phyloP scores from a whole-genome alignment of 1,139 yeast genomes.

The Pneumocystis carinii region DNA sequence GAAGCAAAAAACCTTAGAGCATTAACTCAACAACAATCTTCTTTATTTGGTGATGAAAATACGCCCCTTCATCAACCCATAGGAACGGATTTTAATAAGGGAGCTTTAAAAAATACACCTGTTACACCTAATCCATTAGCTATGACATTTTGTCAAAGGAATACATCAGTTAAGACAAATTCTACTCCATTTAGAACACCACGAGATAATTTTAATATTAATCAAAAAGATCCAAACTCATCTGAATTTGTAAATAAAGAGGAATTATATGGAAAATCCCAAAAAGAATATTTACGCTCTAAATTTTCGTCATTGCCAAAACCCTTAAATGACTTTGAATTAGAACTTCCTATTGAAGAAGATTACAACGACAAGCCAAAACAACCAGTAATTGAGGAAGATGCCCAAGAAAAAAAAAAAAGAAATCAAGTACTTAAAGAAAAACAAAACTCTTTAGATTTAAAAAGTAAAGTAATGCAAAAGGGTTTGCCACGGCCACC shows the following conservation, averaged over 20 bases:
- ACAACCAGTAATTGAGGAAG: slow-evolving; percentile 17
- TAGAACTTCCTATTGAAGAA: slow-evolving; percentile 27
- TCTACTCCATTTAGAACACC: slow-evolving; percentile 8
- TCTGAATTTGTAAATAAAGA: background rate
- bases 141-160: slow-evolving; percentile 5
- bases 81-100: slow-evolving; percentile 8
- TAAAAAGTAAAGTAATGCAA: slow-evolving; percentile 36
- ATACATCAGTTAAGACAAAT: background rate
- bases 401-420: slow-evolving; percentile 27
- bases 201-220: slow-evolving; percentile 9
- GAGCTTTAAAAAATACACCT: slow-evolving; percentile 12
- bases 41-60: slow-evolving; percentile 20
- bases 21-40: slow-evolving; percentile 21
- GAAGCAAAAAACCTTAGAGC: slow-evolving; percentile 21
- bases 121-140: slow-evolving; percentile 17
- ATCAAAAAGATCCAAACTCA: background rate
- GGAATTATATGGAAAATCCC: background rate
- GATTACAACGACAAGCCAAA: slow-evolving; percentile 18
- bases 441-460: slow-evolving; percentile 19
- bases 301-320: slow-evolving; percentile 34
- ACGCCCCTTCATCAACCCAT: slow-evolving; percentile 15
- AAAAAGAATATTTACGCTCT: slow-evolving; percentile 15
- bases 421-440: slow-evolving; percentile 18
- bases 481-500: slow-evolving; percentile 38
- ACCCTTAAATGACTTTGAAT: slow-evolving; percentile 46